These are phyloP conservation scores for Fragilariopsis cylindrus DNA, from an alignment of 108 stramenopile species.

Conservation along the genomic window DNA sequence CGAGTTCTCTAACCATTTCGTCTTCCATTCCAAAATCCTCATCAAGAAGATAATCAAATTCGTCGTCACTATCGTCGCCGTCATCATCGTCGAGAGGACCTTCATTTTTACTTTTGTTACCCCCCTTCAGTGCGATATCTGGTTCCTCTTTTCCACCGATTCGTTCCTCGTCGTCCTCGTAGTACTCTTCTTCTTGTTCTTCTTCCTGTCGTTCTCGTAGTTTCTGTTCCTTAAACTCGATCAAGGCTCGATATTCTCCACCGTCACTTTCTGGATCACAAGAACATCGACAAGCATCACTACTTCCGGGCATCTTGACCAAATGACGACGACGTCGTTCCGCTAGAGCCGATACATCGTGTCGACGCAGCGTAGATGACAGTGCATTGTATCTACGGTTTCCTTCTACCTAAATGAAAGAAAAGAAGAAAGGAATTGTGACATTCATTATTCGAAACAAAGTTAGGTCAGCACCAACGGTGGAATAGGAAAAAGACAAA, in stretches of 20 bases:
- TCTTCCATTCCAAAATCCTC: constrained; percentile 56
- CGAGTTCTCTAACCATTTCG: constrained; percentile 24
- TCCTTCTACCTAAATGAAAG: constrained; percentile 54
- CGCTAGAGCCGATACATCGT: constrained; percentile 74
- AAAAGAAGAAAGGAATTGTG: not conserved
- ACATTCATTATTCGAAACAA: not conserved
- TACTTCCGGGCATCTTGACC: constrained; percentile 23
- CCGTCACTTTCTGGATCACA: constrained; percentile 83
- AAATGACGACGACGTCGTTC: constrained; percentile 69
- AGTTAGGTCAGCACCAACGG: not conserved
- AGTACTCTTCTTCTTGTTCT: constrained; percentile 17
- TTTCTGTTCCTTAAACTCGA: constrained; percentile 34
- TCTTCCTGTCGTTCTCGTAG: not conserved
- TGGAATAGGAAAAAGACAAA: not conserved
- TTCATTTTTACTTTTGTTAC: constrained; percentile 4
- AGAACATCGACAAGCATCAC: constrained; percentile 76
- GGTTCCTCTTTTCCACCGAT: not conserved
- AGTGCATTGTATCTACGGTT: constrained; percentile 65
- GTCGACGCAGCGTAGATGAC: constrained; percentile 53
- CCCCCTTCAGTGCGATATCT: not conserved
- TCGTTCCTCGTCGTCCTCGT: constrained; percentile 8
- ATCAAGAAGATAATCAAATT: constrained; percentile 84
- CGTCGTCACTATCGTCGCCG: constrained; percentile 54
- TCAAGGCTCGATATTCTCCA: constrained; percentile 72
- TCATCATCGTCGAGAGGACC: constrained; percentile 15